phyloP scores from a whole-genome alignment of 768 basidiomycete species.

The Boletus rubescentipes region DNA sequence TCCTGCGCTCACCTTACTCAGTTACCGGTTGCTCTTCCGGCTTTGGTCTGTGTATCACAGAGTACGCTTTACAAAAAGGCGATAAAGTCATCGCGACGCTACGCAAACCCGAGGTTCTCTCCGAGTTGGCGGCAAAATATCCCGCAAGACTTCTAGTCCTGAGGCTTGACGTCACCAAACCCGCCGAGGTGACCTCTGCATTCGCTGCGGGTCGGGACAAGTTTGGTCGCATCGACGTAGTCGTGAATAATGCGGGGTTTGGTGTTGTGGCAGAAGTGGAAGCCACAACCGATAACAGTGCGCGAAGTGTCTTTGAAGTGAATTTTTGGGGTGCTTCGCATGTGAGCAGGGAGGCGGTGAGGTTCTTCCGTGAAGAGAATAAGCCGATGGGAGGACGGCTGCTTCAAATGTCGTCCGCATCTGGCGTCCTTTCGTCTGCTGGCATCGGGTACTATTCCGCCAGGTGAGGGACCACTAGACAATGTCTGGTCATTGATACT shows the following conservation, averaged over 20 bases:
- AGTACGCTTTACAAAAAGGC: constrained; percentile 35
- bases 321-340: constrained; percentile 46
- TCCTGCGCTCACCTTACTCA: constrained; percentile 8
- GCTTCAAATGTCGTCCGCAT: constrained; percentile 28
- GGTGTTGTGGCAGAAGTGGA: constrained; percentile 20
- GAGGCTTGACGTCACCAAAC: constrained; percentile 39
- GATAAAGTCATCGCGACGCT: constrained; percentile 45
- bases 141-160: constrained; percentile 35
- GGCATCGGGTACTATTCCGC: constrained; percentile 20
- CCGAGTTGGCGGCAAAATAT: constrained; percentile 26
- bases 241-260: constrained; percentile 6
- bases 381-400: constrained; percentile 38
- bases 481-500: not conserved
- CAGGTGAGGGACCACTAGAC: constrained; percentile 5
- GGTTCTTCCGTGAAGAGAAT: constrained; percentile 25
- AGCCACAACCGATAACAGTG: constrained; percentile 32
- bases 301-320: constrained; percentile 40
- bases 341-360: constrained; percentile 35
- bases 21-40: constrained; percentile 44
- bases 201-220: not conserved
- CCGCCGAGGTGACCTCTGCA: not conserved
- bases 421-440: constrained; percentile 23
- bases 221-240: constrained; percentile 30
- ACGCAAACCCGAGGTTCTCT: constrained; percentile 36
- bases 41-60: constrained; percentile 36